These are phyloP conservation scores for Lactuca saligna DNA, from an alignment of 129 eudicot genomes.

Conservation along the genomic window DNA sequence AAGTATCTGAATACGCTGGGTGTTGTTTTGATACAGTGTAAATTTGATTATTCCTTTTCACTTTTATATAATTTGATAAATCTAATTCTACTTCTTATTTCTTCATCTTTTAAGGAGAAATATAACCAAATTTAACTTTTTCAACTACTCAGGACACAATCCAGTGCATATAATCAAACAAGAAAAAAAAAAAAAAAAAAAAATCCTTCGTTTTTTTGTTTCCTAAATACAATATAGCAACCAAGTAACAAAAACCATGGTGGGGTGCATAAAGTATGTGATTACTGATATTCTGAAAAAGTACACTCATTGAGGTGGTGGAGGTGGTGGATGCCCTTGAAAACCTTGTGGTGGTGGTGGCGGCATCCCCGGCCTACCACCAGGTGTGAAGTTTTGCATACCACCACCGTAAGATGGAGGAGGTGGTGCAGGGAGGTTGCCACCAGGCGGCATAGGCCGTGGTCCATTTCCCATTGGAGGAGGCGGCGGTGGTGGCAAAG, in stretches of 20 bases:
- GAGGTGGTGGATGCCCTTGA: background rate
- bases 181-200: too few species aligned
- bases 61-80: too few species aligned
- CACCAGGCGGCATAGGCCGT: background rate
- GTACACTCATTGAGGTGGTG: background rate
- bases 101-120: too few species aligned
- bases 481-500: background rate
- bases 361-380: background rate
- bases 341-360: background rate
- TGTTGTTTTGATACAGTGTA: too few species aligned
- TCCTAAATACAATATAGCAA: background rate
- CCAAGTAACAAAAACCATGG: background rate
- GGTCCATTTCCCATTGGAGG: background rate
- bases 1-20: too few species aligned
- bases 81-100: too few species aligned
- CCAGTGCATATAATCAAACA: too few species aligned
- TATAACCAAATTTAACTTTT: too few species aligned
- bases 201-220: too few species aligned
- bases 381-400: background rate
- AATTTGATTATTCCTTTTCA: too few species aligned
- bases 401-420: background rate
- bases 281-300: too few species aligned
- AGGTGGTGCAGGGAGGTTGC: background rate
- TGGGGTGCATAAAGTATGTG: background rate
- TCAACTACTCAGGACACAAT: too few species aligned